Evolutionary conservation across 2,329 filamentous ascomycete species (phyloP).

Genomic region (Alternaria ventricosa): DNA sequence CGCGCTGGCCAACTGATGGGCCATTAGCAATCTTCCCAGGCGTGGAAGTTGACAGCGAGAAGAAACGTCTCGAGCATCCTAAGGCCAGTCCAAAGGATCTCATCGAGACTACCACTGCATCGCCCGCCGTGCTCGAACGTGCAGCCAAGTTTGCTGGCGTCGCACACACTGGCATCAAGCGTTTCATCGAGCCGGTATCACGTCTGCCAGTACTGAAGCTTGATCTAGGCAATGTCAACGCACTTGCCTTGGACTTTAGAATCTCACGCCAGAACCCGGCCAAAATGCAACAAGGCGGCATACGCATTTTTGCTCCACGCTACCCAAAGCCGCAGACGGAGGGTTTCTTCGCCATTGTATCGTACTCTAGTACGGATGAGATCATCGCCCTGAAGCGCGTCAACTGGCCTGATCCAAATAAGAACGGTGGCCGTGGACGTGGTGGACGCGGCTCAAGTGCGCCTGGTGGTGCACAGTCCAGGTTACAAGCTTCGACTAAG

Average conservation of each 20-base stretch:
- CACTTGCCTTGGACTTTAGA: constrained; percentile 67
- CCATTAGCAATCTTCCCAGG: constrained; percentile 81
- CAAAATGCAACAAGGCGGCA: constrained; percentile 55
- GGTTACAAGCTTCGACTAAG: constrained; percentile 61
- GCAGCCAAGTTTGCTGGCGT: constrained; percentile 60
- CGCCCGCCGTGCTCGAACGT: constrained; percentile 38
- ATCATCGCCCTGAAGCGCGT: constrained; percentile 86
- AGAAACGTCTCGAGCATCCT: constrained; percentile 51
- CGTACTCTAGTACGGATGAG: constrained; percentile 71
- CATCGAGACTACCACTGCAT: constrained; percentile 45
- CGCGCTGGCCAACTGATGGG: constrained; percentile 85
- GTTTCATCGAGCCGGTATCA: constrained; percentile 66
- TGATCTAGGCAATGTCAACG: constrained; percentile 65
- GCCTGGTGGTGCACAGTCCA: constrained; percentile 34
- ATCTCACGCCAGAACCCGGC: constrained; percentile 70
- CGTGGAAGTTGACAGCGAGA: constrained; percentile 59
- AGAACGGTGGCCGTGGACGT: constrained; percentile 4
- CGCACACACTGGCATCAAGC: constrained; percentile 51
- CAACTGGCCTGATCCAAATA: constrained; percentile 65
- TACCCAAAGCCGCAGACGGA: constrained; percentile 96
- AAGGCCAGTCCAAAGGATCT: constrained; percentile 46
- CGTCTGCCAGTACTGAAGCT: constrained; percentile 74
- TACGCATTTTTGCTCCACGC: constrained; percentile 80
- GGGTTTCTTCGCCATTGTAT: constrained; percentile 86
- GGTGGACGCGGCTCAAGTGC: constrained; percentile 9